These are phyloP conservation scores for Xylariaceae sp. DNA, from an alignment of 2,329 filamentous ascomycete species.

Conservation along the genomic window DNA sequence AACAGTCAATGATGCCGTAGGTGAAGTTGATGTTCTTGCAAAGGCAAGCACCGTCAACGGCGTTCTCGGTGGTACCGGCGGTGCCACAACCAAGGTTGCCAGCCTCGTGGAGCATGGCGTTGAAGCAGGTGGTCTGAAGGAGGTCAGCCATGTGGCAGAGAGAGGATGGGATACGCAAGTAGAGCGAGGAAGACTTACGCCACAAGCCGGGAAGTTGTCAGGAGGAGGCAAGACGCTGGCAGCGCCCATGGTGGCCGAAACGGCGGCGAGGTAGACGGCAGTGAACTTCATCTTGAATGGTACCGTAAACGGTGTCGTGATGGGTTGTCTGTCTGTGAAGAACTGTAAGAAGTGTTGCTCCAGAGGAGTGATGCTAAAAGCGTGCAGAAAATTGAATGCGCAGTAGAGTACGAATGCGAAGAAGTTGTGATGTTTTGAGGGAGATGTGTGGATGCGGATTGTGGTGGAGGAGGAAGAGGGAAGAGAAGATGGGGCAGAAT, in stretches of 20 bases:
- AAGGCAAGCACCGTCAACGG: constrained; percentile 35
- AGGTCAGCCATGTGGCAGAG: background rate
- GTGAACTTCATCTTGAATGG: constrained; percentile 46
- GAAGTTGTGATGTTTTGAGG: constrained; percentile 23
- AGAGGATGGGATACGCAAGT: background rate
- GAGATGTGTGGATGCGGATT: constrained; percentile 24
- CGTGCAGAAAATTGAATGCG: constrained; percentile 28
- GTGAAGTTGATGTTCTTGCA: constrained; percentile 39
- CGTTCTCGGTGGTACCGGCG: constrained; percentile 21
- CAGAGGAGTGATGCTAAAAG: constrained; percentile 34
- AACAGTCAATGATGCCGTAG: constrained; percentile 35
- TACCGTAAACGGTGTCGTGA: constrained; percentile 12
- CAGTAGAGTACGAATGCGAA: constrained; percentile 17
- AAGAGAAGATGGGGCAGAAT: constrained; percentile 4
- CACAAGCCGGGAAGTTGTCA: constrained; percentile 44
- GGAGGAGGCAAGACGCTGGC: constrained; percentile 38
- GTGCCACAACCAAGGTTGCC: constrained; percentile 42
- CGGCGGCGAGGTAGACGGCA: constrained; percentile 39
- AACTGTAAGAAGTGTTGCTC: constrained; percentile 31
- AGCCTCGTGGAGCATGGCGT: constrained; percentile 47
- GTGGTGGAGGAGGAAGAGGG: background rate
- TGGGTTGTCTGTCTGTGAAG: constrained; percentile 17
- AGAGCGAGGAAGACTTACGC: constrained; percentile 40
- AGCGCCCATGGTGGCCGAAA: constrained; percentile 37
- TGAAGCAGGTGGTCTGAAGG: constrained; percentile 42